Evolutionary conservation across 208 protist genomes (phyloP), one percentile per base, ranked within the genome.

Genomic region (Crithidia acanthocephali): DNA sequence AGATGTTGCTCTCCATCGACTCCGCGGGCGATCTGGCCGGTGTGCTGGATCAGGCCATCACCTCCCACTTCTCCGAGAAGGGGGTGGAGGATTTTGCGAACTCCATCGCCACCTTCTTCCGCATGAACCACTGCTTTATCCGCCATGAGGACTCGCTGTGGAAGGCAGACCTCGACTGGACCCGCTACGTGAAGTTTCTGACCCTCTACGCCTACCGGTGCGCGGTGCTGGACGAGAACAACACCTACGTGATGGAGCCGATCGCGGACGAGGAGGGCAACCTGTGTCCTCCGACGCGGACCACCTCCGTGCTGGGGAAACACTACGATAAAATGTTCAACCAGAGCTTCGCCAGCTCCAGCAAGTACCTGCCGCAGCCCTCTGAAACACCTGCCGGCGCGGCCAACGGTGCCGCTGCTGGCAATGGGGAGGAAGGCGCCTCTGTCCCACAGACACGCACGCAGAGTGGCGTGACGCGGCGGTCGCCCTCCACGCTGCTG

Each of bases 111-210:
- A 30, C 71, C n/a, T 92, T 94, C 61, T 95, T 90, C 53, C 13
- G 40, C 20, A 74, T 77, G 35, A 88, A 83, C 65, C 68, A 61
- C 32, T 66, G 63, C 44, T 92, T 94, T 57, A 50, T 94, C 58
- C 23, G 58, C 13, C 57, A 90, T 66, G 84, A 86, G 68, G 50
- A 60, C 30, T 56, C 58, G 8, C 62, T 94, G 23, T 73, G 62
- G 59, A 78, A 72, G 59, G 60, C 72, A 0, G 65, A 72, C 42
- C 72, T 78, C 27, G 86, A 93, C 68, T 94, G 87, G 85, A 87
- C 62, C 20, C 82, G 87, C 5, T 96, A 96, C 63, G 86, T 92
- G 18, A 94, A 96, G 82, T 96, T 87, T 65, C 60, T 96, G 7
- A 85, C 88, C 6, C 79, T 96, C n/a, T 93, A 90, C 70, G 86